Base-by-base conservation (phyloP, 176 grass and related monocot genomes). In the Triticum dicoccoides region DNA sequence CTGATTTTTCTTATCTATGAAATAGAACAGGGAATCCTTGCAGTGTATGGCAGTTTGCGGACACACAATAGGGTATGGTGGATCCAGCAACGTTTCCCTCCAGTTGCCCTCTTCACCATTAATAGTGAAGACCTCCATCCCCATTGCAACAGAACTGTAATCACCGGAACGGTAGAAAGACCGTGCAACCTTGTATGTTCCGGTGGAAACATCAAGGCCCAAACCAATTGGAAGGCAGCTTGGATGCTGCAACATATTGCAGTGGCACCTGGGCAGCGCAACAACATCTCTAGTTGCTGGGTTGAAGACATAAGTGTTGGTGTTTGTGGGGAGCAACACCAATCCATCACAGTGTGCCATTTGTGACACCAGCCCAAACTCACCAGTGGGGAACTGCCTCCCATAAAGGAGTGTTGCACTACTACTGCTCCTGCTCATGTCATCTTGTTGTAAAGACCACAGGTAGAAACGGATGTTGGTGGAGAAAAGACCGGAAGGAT, bases 101-200 rank as follows among this genome's bases (percentile, higher is more conserved):
- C 68, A 73, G 11, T 21, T 20, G 0, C 23, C 9, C 3, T 73
- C n/a, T 11, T 21, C 33, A 27, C 23, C 81, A 29, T 83, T 83
- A 29, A 83, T 83, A 33, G 81, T 83, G 81, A 72, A 83, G 51
- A 83, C 20, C 65, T 82, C 65, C 80, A 82, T 82, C 20, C 80
- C 80, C 80, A 82, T 82, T 25, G 80, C 0, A 24, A 58, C 3
- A 4, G 78, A 25, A 65, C 18, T 2, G 14, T 1, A 1, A 25
- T 25, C 30, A 14, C 47, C 21, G 30, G 65, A 56, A 70, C 35
- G 80, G 9, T 83, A 83, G 66, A 83, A 83, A 11, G 21, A 25
- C 12, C 66, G 80, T 17, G 49, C 80, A 9, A 71, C 80, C 80
- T 82, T 82, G 2, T 83, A 72, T 39, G 38, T 41, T 32, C 66